These are phyloP conservation scores for Fraxinus sp. DNA, from an alignment of 305 asterid species.

Conservation along the genomic window DNA sequence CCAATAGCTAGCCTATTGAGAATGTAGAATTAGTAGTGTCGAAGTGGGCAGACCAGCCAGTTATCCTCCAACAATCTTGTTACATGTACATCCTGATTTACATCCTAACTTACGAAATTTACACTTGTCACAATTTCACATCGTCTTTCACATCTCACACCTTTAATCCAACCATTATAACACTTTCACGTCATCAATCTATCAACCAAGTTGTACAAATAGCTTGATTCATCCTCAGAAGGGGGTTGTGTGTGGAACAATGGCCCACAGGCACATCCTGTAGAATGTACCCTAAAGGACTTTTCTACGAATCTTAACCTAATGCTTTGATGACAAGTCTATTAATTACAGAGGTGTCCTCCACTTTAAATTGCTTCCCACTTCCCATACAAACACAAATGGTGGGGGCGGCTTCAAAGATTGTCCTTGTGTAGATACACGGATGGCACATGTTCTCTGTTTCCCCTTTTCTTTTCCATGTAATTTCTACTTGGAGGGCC, in stretches of 20 bases:
- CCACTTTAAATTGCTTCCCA: constrained; percentile 34
- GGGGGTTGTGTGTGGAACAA: background rate
- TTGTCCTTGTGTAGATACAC: constrained; percentile 11
- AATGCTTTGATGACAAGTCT: constrained; percentile 12
- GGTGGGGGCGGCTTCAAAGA: constrained; percentile 28
- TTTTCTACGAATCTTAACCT: background rate
- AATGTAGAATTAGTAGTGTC: background rate
- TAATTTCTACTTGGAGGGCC: too few relatives aligned
- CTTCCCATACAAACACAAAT: constrained; percentile 10
- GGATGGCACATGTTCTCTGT: background rate
- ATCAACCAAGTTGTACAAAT: too few relatives aligned
- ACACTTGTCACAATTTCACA: too few relatives aligned
- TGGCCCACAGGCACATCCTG: background rate
- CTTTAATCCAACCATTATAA: too few relatives aligned
- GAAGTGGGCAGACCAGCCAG: background rate
- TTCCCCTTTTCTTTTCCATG: background rate
- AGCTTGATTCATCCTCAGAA: background rate
- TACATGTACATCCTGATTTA: too few relatives aligned
- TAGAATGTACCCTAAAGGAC: background rate
- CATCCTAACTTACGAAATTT: too few relatives aligned
- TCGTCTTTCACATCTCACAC: too few relatives aligned
- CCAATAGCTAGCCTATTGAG: background rate
- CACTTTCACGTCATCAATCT: too few relatives aligned
- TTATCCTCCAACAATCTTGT: too few relatives aligned
- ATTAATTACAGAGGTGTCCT: constrained; percentile 20